Evolutionary conservation across 1,284 basidiomycete species (phyloP).

Genomic region (Cutaneotrichosporon cyanovorans): DNA sequence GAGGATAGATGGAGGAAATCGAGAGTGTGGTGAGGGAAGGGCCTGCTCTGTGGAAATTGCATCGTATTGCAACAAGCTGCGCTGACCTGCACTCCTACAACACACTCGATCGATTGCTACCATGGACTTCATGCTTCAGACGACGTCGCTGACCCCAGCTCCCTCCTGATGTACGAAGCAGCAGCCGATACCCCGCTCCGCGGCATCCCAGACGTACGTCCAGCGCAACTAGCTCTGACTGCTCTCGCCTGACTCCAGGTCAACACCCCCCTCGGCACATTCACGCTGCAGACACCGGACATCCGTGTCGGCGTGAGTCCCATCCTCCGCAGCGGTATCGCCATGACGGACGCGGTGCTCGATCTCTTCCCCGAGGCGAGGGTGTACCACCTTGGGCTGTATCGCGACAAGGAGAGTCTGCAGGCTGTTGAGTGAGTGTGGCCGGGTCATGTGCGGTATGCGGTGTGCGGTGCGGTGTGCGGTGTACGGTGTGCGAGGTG

Average conservation of each 20-base stretch:
- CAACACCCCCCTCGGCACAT: constrained; percentile 43
- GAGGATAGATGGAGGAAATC: too few relatives aligned
- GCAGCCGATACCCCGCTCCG: constrained; percentile 24
- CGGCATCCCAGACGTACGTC: constrained; percentile 34
- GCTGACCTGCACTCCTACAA: too few relatives aligned
- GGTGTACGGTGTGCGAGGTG: too few relatives aligned
- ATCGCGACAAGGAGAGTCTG: constrained; percentile 78
- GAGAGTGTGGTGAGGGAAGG: too few relatives aligned
- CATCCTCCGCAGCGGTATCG: constrained; percentile 83
- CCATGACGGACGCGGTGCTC: constrained; percentile 82
- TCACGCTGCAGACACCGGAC: constrained; percentile 44
- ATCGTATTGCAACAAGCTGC: too few relatives aligned
- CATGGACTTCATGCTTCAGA: too few relatives aligned
- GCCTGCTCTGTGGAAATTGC: too few relatives aligned
- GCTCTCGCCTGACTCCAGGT: constrained; percentile 42
- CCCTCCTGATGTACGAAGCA: constrained; percentile 38
- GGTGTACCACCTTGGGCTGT: constrained; percentile 84
- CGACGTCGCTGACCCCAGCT: constrained; percentile 18
- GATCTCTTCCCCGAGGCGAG: constrained; percentile 75
- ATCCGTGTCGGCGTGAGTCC: constrained; percentile 76
- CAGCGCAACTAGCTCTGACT: constrained; percentile 19
- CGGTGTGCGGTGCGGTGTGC: too few relatives aligned
- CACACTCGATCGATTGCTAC: too few relatives aligned
- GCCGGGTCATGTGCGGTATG: too few relatives aligned
- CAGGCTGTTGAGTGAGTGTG: constrained; percentile 85